Base-by-base conservation (phyloP, 148 eudicot genomes). In the Chenopodium album region DNA sequence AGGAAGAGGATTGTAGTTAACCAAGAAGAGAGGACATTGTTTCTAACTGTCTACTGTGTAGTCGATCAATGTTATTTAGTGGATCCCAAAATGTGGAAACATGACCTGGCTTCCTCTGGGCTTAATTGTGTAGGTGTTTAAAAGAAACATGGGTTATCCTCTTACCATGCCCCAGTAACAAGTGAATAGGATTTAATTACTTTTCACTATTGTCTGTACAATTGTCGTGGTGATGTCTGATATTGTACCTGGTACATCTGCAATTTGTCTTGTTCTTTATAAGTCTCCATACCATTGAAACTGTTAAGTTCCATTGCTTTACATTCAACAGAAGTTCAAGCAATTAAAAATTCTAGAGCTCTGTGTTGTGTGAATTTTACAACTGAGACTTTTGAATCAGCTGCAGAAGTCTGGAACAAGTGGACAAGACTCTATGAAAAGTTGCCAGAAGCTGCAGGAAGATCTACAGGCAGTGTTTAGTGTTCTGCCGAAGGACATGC, bases 401-500 rank as follows among this genome's bases (percentile, higher is more conserved):
- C 67, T 70, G 80, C 85, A 83, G 83, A 87, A 89, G 85, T 83
- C 86, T 73, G 88, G 89, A 71, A 76, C 47, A 71, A 80, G 72
- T 75, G 83, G 77, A 79, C 82, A 65, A 54, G 92, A 93, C 74
- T 76, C 92, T 28, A 69, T 80, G 59, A 84, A 83, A 66, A 87
- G 82, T 48, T 86, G 83, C 63, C 76, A 87, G 87, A 94, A 96
- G 85, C 83, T 96, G 86, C 92, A 85, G 90, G 91, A 88, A 79
- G 99, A 92, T 83, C 88, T 96, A 70, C 87, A 75, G 82, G 88
- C 92, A 62, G 88, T 96, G 82, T 96, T 90, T 76, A 82, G 77
- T 82, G 90, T 89, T 77, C 94, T 94, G 65, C 95, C 99, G 2
- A 85, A 85, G 81, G 99, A 94, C 84, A 88, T 89, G 89, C 97